A percentile compares a stretch with the other conserved stretches of the same genome.
Conservation (phyloP, 192 early-diverging fungal genomes). For the Rhizophagus prolifer region DNA sequence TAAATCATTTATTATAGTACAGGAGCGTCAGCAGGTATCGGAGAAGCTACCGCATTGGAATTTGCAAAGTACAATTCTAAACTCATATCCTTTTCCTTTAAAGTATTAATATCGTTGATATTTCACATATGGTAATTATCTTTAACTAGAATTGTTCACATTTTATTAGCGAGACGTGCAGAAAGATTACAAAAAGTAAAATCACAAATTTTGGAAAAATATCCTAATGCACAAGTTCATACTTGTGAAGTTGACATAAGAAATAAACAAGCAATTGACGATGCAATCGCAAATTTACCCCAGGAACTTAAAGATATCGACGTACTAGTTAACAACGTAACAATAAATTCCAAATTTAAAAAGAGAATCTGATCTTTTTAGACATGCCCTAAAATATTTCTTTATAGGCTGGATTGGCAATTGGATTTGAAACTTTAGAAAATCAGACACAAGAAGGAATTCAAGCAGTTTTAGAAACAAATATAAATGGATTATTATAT, state of each 20-base stretch:
- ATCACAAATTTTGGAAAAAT: conserved; percentile 38
- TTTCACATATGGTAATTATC: not conserved
- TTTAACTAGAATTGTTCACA: conserved; percentile 26
- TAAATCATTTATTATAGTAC: conserved; percentile 34
- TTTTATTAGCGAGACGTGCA: conserved; percentile 58
- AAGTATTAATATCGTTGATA: not conserved
- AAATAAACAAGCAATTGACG: conserved; percentile 46
- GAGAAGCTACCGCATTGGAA: conserved; percentile 58
- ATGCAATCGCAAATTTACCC: conserved; percentile 51
- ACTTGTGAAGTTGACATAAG: conserved; percentile 65
- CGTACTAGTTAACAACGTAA: conserved; percentile 87
- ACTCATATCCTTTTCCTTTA: conserved; percentile 39
- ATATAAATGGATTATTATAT: conserved; percentile 86
- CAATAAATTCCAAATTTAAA: not conserved
- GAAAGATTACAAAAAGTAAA: conserved; percentile 59
- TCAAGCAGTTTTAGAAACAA: conserved; percentile 84
- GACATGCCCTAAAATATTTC: too few relatives aligned
- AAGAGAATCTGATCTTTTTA: not conserved
- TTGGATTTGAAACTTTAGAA: conserved; percentile 71
- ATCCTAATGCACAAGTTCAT: conserved; percentile 52
- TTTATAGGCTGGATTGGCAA: conserved; percentile 52
- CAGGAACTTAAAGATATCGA: conserved; percentile 62
- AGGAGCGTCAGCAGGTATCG: conserved; percentile 65
- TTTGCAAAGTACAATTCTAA: conserved; percentile 57
- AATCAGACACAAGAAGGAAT: conserved; percentile 60